Evolutionary conservation across 192 early-diverging fungal genomes (phyloP).

Genomic region (Diversispora epigaea): DNA sequence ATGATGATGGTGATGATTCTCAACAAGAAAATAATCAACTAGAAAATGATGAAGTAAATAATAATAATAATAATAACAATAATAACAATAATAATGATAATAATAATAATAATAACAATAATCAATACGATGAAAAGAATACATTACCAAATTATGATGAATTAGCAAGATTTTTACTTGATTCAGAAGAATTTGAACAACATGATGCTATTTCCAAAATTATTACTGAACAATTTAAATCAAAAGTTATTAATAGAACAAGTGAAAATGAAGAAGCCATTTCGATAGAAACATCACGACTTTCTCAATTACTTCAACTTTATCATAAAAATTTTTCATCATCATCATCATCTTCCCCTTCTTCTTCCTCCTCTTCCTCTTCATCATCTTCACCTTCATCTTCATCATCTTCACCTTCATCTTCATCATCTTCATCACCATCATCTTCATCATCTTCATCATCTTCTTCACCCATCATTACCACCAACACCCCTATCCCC

Average conservation of each 20-base stretch:
- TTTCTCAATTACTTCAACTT: conserved; percentile 19
- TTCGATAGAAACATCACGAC: conserved; percentile 1
- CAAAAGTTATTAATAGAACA: conserved; percentile 35
- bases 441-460: too few species aligned
- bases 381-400: too few species aligned
- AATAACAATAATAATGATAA: too few species aligned
- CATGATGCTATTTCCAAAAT: conserved; percentile 4
- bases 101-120: too few species aligned
- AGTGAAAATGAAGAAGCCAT: conserved; percentile 38
- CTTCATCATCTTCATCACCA: too few species aligned
- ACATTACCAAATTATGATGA: not conserved
- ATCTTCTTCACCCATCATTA: too few species aligned
- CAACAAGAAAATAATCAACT: not conserved
- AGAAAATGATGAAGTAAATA: too few species aligned
- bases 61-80: too few species aligned
- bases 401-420: too few species aligned
- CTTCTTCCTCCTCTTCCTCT: too few species aligned
- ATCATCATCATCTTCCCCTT: too few species aligned
- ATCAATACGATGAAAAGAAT: not conserved
- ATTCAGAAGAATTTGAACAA: conserved; percentile 10
- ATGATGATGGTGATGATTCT: not conserved
- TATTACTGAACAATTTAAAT: conserved; percentile 38
- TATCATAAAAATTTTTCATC: not conserved
- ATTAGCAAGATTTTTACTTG: conserved; percentile 5
- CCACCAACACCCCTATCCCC: too few species aligned